phyloP scores from a whole-genome alignment of 1,139 yeast genomes.

The Pichia sp. region DNA sequence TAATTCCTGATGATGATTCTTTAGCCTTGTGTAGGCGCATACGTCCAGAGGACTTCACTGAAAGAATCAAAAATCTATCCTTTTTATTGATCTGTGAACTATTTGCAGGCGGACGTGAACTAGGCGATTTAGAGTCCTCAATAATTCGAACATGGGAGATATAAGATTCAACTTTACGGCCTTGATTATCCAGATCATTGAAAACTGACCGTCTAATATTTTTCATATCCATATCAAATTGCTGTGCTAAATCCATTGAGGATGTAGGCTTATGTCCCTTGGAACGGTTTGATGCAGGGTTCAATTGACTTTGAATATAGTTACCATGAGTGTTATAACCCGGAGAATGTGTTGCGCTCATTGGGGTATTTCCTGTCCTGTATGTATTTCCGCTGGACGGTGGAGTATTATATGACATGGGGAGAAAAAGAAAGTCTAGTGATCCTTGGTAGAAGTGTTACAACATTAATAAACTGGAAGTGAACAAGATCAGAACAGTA shows the following conservation, averaged over 20 bases:
- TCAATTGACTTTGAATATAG: background rate
- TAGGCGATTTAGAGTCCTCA: constrained; percentile 44
- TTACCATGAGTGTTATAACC: background rate
- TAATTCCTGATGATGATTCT: constrained; percentile 61
- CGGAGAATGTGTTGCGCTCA: background rate
- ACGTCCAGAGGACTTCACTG: constrained; percentile 51
- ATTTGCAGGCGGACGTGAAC: constrained; percentile 37
- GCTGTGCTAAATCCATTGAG: constrained; percentile 37
- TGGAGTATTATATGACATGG: background rate
- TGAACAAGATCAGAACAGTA: background rate
- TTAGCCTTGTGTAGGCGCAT: constrained; percentile 82
- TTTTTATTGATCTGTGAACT: constrained; percentile 36
- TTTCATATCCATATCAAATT: constrained; percentile 43
- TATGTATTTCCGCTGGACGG: background rate
- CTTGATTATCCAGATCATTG: constrained; percentile 32
- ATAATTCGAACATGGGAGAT: constrained; percentile 54
- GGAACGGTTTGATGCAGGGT: background rate
- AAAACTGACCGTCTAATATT: constrained; percentile 40
- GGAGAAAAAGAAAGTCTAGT: no score
- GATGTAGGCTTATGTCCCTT: constrained; percentile 11
- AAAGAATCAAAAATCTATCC: constrained; percentile 39
- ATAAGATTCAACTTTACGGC: constrained; percentile 40
- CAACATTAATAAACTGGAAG: no score
- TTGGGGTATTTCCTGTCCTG: background rate
- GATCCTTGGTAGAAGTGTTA: no score